phyloP scores from a whole-genome alignment of 2,329 filamentous ascomycete genomes.

The Emericellopsis cladophorae region DNA sequence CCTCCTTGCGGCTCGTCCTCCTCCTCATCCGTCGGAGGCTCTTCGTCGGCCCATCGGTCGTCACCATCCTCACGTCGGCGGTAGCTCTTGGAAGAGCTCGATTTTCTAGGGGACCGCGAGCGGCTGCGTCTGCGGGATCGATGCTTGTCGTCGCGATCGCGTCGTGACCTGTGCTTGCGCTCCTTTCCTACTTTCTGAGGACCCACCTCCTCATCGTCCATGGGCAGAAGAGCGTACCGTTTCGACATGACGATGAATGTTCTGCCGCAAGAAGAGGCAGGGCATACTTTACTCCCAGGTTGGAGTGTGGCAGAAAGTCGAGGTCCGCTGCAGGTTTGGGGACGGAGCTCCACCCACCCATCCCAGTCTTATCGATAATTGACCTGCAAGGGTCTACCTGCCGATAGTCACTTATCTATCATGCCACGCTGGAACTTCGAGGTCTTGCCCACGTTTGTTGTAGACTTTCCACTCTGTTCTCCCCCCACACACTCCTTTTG shows the following conservation, averaged over 20 bases:
- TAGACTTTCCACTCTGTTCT: neutral
- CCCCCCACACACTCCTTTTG: neutral
- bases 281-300: neutral
- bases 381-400: too few species aligned
- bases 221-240: slow-evolving; percentile 54
- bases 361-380: too few species aligned
- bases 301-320: neutral
- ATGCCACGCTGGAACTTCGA: too few species aligned
- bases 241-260: slow-evolving; percentile 33
- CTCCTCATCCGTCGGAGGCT: slow-evolving; percentile 30
- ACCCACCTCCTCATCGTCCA: slow-evolving; percentile 51
- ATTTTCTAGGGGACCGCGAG: slow-evolving; percentile 17
- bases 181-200: slow-evolving; percentile 38
- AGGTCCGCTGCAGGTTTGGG: neutral
- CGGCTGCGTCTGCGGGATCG: slow-evolving; percentile 9
- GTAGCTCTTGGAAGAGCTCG: slow-evolving; percentile 26
- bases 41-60: slow-evolving; percentile 74
- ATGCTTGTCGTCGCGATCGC: slow-evolving; percentile 9
- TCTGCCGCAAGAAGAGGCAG: neutral
- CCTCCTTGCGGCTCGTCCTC: slow-evolving; percentile 30
- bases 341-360: too few species aligned
- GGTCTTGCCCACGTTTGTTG: too few species aligned
- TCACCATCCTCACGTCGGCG: slow-evolving; percentile 44
- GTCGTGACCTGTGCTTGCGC: slow-evolving; percentile 28
- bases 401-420: too few species aligned